A percentile compares a stretch with the other conserved stretches of the same genome.
phyloP scores from a whole-genome alignment of 2,329 filamentous ascomycete genomes.

The Exserohilum turcica region DNA sequence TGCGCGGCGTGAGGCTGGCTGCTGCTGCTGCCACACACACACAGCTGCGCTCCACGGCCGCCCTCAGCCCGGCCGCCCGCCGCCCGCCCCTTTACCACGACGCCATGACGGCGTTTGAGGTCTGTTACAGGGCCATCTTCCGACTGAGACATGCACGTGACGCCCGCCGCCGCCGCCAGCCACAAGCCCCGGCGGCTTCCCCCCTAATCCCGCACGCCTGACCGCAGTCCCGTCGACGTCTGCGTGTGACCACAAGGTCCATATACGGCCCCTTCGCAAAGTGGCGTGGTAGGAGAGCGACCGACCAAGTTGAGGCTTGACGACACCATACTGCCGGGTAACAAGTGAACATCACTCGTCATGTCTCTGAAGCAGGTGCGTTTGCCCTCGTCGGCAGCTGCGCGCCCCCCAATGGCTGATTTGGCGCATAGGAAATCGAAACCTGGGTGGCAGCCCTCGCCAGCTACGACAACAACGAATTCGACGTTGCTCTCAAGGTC shows the following conservation, averaged over 20 bases:
- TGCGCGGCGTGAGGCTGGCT: constrained; percentile 13
- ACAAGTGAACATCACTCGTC: constrained; percentile 42
- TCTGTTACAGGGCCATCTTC: constrained; percentile 45
- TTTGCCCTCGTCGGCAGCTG: constrained; percentile 9
- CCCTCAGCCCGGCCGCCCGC: no score
- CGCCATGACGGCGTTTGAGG: constrained; percentile 41
- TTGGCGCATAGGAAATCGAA: constrained; percentile 81
- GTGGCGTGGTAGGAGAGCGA: constrained; percentile 32
- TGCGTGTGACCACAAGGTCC: constrained; percentile 16
- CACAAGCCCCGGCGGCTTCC: constrained; percentile 41
- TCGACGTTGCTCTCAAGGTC: constrained; percentile 81
- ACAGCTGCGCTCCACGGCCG: no score
- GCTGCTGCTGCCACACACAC: background rate
- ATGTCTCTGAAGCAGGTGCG: constrained; percentile 58
- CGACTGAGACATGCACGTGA: constrained; percentile 31
- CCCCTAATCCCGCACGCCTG: constrained; percentile 17
- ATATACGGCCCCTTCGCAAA: constrained; percentile 23
- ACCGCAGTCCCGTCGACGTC: constrained; percentile 21
- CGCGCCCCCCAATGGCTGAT: constrained; percentile 34
- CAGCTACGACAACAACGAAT: constrained; percentile 96
- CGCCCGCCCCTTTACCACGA: constrained; percentile 17
- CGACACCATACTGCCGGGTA: constrained; percentile 51
- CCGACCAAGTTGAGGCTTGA: constrained; percentile 37
- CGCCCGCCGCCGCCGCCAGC: constrained; percentile 16
- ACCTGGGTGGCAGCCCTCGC: constrained; percentile 92